Conservation (phyloP, 192 early-diverging fungal species). For the Radiomyces spectabilis region DNA sequence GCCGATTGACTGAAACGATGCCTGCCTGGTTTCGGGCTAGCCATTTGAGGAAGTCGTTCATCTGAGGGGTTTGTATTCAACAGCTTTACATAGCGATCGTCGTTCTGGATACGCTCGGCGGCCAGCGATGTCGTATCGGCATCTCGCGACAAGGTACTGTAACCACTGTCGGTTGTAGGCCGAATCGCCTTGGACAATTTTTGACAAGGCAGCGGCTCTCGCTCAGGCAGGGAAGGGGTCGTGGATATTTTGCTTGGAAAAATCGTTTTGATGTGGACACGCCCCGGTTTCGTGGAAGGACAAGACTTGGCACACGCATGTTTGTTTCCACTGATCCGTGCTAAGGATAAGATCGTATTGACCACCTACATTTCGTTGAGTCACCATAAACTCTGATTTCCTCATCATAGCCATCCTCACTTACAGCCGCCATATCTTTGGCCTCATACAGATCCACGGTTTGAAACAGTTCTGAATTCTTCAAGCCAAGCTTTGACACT, state of each 20-base stretch:
- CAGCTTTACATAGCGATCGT: background rate
- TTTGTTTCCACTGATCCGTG: conserved; percentile 11
- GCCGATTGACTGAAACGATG: no score
- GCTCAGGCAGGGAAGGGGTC: no score
- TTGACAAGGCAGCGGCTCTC: no score
- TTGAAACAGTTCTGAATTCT: conserved; percentile 74
- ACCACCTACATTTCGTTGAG: conserved; percentile 7
- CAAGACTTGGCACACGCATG: no score
- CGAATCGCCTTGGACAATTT: no score
- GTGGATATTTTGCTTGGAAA: conserved; percentile 3
- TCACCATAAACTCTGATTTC: background rate
- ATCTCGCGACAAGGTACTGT: background rate
- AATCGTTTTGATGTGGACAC: no score
- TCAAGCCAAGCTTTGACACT: conserved; percentile 51
- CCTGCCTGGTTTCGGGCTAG: no score
- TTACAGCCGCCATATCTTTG: conserved; percentile 65
- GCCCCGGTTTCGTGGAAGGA: no score
- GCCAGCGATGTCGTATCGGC: no score
- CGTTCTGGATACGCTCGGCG: background rate
- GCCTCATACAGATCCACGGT: conserved; percentile 78
- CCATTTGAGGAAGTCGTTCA: no score
- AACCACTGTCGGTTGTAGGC: background rate
- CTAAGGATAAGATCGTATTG: conserved; percentile 14
- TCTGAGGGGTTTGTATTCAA: background rate
- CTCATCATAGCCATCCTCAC: background rate